Base-by-base conservation (phyloP, 768 basidiomycete species). In the Panellus pusillus region DNA sequence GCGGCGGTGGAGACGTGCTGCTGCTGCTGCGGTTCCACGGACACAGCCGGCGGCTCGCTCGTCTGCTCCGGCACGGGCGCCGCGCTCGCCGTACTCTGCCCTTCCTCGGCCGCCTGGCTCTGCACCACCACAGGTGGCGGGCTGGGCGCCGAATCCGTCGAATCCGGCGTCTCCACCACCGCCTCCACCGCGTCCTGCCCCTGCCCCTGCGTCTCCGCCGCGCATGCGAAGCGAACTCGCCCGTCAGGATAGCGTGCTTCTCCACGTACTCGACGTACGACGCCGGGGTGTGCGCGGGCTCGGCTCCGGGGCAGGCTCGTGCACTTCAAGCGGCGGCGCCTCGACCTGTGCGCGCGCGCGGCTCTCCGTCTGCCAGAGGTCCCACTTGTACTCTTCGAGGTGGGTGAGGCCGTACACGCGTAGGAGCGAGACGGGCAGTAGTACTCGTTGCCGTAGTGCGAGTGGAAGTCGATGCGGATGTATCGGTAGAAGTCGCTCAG, bases 361-460 rank as follows among this genome's bases (percentile, higher is more conserved):
- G 58, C 87, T 87, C 65, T 89, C 87, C 4, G 75, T 79, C 61
- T 89, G 83, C 89, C 90, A 93, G 6, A 76, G 75, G 44, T 92
- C 91, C 88, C 92, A 90, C 62, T 96, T 95, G 84, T 91, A 98
- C 63, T 94, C 84, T 57, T 98, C 95, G 58, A 98, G 84, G 72
- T 98, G 94, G 1, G 94, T 98, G 49, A 96, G 83, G 6, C 97
- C 97, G 57, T 94, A 98, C 1, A 97, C 93, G 27, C 93, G 86
- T 15, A 98, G 79, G 1, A 98, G 81, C 0, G 91, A 94, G 15
- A 98, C 78, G 97, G 97, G 64, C 97, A 99, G 67, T 94, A 98
- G 72, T 89, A 98, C 69, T 99, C 97, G 63, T 83, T 89, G 17
- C 93, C 91, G 63, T 97, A 98, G 65, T 94, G 89, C 0, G 91